Base-by-base conservation (phyloP, 805 yeast genomes). In the Zygosaccharomyces rouxii region DNA sequence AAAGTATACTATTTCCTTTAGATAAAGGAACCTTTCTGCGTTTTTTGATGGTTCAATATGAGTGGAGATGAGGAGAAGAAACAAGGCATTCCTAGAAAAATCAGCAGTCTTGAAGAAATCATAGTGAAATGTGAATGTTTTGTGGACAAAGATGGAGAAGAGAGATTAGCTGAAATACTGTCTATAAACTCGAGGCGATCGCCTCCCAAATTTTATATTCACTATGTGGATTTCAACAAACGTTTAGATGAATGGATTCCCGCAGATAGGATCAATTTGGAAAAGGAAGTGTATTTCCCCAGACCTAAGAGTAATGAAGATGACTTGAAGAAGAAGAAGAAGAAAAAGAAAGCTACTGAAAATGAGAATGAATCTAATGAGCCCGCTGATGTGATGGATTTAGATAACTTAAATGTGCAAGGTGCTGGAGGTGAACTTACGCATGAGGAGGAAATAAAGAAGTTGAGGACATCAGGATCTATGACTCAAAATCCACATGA, bases 191-290 rank as follows among this genome's bases (percentile, higher is more conserved):
- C 77, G 40, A 81, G 86, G 59, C 84, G 89, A 63, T 88, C 90
- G 11, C 79, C 85, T 52, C 80, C 81, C 28, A 86, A 80, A 55
- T 90, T 84, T 66, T 94, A 94, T 64, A 96, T 94, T 26, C 99
- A 94, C 67, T 94, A 89, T 70, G 88, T 82, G 46, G 96, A 90
- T 57, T 94, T 84, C 73, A 94, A 94, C 72, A 94, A 94, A 68
- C 85, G 99, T 67, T 76, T 94, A 57, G 99, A 94, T 71, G 99
- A 94, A 67, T 92, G 98, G 98, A 80, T 94, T 5, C 73, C 77
- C 18, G 74, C 79, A 4, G 83, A 81, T 31, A 75, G 95, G 45
- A 81, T 94, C 9, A 87, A 89, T 63, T 76, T 81, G 46, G 71
- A 75, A n/a, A 72, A 81, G 47, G 88, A 88, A 0, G 79, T 92